phyloP scores from a whole-genome alignment of 768 basidiomycete species.

The Jaapia argillacea region DNA sequence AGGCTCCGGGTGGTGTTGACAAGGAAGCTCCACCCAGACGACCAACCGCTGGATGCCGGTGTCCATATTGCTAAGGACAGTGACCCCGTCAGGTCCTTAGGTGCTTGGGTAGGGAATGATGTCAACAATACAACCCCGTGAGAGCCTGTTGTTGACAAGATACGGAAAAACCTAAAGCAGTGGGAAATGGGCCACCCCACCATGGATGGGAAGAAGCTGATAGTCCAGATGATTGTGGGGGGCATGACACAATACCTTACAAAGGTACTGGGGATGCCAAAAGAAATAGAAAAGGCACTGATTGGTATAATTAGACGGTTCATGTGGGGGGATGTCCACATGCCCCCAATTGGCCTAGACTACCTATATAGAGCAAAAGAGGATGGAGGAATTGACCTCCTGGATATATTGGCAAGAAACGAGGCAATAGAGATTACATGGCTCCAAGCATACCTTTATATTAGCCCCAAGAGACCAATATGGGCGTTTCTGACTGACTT shows the following conservation, averaged over 20 bases:
- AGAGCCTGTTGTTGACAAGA: slow-evolving; percentile 12
- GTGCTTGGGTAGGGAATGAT: slow-evolving; percentile 15
- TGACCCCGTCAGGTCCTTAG: slow-evolving; percentile 4
- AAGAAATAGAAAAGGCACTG: slow-evolving; percentile 5
- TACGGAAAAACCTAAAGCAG: slow-evolving; percentile 1
- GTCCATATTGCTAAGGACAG: slow-evolving; percentile 1
- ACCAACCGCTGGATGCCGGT: neutral
- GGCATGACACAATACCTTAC: slow-evolving; percentile 21
- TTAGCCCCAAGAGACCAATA: neutral
- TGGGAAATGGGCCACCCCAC: slow-evolving; percentile 13
- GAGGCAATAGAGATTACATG: slow-evolving; percentile 8
- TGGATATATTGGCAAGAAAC: slow-evolving; percentile 6
- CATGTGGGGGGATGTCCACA: slow-evolving; percentile 6
- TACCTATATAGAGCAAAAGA: neutral
- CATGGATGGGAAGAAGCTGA: slow-evolving; percentile 5
- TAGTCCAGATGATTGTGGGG: slow-evolving; percentile 10
- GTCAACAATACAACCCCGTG: slow-evolving; percentile 8
- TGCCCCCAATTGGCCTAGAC: neutral
- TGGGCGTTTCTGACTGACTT: slow-evolving; percentile 9
- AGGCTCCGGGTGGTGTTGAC: slow-evolving; percentile 1
- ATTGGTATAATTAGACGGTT: slow-evolving; percentile 11
- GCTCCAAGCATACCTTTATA: slow-evolving; percentile 7
- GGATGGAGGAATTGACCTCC: slow-evolving; percentile 6
- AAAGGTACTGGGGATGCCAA: slow-evolving; percentile 21
- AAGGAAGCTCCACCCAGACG: neutral